Percentiles rank a stretch among this genome's conserved stretches.
Evolutionary conservation across 345 rosid species (phyloP).

Genomic region (Turnera subulata): DNA sequence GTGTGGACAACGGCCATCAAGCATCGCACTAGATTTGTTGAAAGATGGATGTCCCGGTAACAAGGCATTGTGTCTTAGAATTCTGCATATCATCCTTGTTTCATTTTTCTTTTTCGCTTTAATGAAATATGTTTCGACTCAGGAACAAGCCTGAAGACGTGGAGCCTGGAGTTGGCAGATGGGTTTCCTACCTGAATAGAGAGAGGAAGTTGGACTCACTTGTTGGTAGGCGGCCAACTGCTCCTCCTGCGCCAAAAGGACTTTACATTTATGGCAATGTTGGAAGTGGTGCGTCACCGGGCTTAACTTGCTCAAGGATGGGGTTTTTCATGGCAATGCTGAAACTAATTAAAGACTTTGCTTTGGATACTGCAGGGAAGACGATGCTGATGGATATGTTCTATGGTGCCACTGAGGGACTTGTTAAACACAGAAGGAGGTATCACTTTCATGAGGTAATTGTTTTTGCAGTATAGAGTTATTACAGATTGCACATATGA

Average conservation of each 20-base stretch:
- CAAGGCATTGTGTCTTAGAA: no score
- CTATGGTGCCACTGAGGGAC: slow-evolving; percentile 63
- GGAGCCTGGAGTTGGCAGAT: slow-evolving; percentile 91
- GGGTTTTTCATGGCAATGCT: slow-evolving; percentile 1
- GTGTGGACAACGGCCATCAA: slow-evolving; percentile 56
- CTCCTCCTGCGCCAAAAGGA: slow-evolving; percentile 86
- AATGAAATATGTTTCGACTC: slow-evolving; percentile 4
- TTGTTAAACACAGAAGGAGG: slow-evolving; percentile 62
- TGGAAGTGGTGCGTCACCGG: slow-evolving; percentile 68
- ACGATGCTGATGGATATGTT: slow-evolving; percentile 99
- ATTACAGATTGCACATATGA: no score
- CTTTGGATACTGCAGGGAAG: slow-evolving; percentile 55
- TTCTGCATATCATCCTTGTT: not conserved
- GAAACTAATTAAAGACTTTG: slow-evolving; percentile 2
- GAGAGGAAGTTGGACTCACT: slow-evolving; percentile 76
- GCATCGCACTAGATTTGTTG: slow-evolving; percentile 43
- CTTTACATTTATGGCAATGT: slow-evolving; percentile 86
- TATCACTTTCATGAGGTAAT: slow-evolving; percentile 87
- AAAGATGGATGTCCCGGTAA: slow-evolving; percentile 61
- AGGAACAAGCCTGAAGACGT: slow-evolving; percentile 53
- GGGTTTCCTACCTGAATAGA: slow-evolving; percentile 92
- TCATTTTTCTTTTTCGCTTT: not conserved
- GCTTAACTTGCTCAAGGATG: not conserved
- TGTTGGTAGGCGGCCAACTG: slow-evolving; percentile 65
- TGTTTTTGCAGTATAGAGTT: slow-evolving; percentile 4